Conservation (phyloP, 768 basidiomycete genomes). For the Phlebiopsis flavidoalba region DNA sequence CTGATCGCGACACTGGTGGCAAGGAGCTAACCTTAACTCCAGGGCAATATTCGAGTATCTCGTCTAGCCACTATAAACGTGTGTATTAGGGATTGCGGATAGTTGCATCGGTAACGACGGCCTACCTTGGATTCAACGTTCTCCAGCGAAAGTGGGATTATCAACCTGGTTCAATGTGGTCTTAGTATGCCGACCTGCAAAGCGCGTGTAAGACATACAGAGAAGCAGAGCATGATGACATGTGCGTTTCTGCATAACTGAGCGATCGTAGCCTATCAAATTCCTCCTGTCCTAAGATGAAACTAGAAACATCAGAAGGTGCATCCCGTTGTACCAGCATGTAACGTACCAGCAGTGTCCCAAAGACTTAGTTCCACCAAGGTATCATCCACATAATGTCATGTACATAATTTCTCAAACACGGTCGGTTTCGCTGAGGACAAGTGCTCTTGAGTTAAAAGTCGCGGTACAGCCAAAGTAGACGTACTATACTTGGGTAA, state of each 20-base stretch:
- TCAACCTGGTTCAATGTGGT: constrained; percentile 58
- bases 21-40: constrained; percentile 75
- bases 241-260: constrained; percentile 97
- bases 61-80: constrained; percentile 79
- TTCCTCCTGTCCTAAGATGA: constrained; percentile 78
- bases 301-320: constrained; percentile 25
- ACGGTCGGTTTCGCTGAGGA: constrained; percentile 81
- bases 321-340: neutral
- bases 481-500: constrained; percentile 88
- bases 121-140: constrained; percentile 89
- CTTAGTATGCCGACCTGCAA: constrained; percentile 5
- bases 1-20: neutral
- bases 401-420: constrained; percentile 96
- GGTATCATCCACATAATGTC: constrained; percentile 85
- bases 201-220: constrained; percentile 42
- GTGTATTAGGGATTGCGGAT: neutral
- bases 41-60: constrained; percentile 88
- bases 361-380: constrained; percentile 88
- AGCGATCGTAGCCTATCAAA: constrained; percentile 91
- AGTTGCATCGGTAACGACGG: neutral
- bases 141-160: constrained; percentile 89
- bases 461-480: neutral
- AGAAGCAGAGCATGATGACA: constrained; percentile 95
- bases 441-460: neutral
- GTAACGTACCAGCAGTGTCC: constrained; percentile 87